Percentiles rank a stretch among this genome's conserved stretches.
These are phyloP conservation scores for Carex sylvatica DNA, from an alignment of 202 grass and related monocot species.

Conservation along the genomic window DNA sequence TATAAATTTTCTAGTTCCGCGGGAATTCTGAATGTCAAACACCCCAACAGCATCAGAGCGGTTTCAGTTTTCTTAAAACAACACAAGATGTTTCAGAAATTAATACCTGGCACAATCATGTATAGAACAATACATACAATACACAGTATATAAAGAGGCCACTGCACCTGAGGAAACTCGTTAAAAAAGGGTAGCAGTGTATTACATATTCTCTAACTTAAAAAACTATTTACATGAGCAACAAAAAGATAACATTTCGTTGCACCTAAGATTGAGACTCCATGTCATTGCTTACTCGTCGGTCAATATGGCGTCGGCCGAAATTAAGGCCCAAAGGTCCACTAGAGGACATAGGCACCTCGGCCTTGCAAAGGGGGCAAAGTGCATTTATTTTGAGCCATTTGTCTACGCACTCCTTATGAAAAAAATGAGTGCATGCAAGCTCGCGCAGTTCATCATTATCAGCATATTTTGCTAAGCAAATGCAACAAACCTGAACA, in stretches of 20 bases:
- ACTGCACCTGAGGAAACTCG: slow-evolving; percentile 11
- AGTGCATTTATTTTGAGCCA: slow-evolving; percentile 86
- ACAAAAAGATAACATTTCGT: background rate
- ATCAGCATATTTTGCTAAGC: slow-evolving; percentile 65
- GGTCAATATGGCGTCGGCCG: background rate
- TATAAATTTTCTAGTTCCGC: too few relatives aligned
- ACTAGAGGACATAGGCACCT: slow-evolving; percentile 35
- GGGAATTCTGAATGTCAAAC: background rate
- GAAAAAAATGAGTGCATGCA: slow-evolving; percentile 67
- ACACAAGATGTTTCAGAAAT: slow-evolving; percentile 14
- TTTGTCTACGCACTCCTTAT: slow-evolving; percentile 83
- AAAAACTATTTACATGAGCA: slow-evolving; percentile 1
- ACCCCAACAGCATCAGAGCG: background rate
- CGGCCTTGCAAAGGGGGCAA: slow-evolving; percentile 83
- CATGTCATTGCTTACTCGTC: slow-evolving; percentile 36
- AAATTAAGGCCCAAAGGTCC: slow-evolving; percentile 16
- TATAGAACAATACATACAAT: background rate
- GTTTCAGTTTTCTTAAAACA: background rate
- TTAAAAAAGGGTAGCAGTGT: slow-evolving; percentile 19
- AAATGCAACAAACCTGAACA: slow-evolving; percentile 74
- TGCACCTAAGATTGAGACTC: slow-evolving; percentile 47
- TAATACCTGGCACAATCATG: background rate
- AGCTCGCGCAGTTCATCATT: slow-evolving; percentile 75
- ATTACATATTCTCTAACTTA: slow-evolving; percentile 19
- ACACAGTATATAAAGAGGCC: background rate